These are phyloP conservation scores for Drechslerella dactyloides DNA, from an alignment of 2,329 filamentous ascomycete genomes.

Conservation along the genomic window DNA sequence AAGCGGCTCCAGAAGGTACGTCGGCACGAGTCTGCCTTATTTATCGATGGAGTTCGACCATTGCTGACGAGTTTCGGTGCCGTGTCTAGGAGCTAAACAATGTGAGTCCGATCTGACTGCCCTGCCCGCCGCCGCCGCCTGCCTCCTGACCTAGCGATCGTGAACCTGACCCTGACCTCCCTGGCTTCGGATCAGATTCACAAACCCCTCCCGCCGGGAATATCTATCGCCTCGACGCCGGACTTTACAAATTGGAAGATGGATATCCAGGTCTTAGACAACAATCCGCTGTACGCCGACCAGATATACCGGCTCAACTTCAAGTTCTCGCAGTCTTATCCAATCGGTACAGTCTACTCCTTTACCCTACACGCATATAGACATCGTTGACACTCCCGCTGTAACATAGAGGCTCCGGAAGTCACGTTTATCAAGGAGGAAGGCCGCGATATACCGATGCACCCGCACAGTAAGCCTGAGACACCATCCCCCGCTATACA, in stretches of 20 bases:
- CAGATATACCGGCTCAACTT: constrained; percentile 87
- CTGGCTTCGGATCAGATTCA: constrained; percentile 61
- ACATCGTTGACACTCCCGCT: constrained; percentile 10
- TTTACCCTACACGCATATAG: too few relatives aligned
- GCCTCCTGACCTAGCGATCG: neutral
- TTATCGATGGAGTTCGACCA: neutral
- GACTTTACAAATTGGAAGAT: constrained; percentile 88
- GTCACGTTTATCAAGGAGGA: constrained; percentile 79
- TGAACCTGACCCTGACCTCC: neutral
- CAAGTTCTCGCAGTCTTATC: constrained; percentile 80
- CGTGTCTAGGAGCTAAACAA: constrained; percentile 63
- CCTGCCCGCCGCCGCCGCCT: constrained; percentile 6
- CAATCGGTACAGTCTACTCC: constrained; percentile 72
- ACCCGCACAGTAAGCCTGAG: constrained; percentile 71
- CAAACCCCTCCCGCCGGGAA: constrained; percentile 69
- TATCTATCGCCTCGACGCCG: constrained; percentile 79
- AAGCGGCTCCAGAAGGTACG: constrained; percentile 59
- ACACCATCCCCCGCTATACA: neutral
- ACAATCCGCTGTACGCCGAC: constrained; percentile 83
- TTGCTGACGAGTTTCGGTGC: constrained; percentile 53
- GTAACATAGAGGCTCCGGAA: constrained; percentile 79
- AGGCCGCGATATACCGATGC: constrained; percentile 77
- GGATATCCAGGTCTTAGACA: constrained; percentile 88
- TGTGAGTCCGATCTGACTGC: constrained; percentile 57
- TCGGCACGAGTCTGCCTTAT: constrained; percentile 56